phyloP scores from a whole-genome alignment of 768 basidiomycete species.

The Boletus barrowsii region DNA sequence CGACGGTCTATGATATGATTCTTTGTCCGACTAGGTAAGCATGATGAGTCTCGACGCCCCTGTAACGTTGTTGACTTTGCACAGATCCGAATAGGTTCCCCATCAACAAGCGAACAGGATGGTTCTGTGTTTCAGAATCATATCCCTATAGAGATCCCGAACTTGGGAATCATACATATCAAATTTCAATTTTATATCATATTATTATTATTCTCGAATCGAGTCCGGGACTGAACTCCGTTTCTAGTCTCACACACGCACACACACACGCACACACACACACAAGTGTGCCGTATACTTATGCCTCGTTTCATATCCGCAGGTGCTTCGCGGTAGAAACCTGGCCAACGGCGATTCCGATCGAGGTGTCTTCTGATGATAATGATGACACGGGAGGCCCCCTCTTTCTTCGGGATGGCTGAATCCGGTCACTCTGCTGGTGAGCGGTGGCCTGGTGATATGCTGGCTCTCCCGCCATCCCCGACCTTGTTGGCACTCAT shows the following conservation, averaged over 20 bases:
- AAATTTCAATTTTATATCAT: neutral
- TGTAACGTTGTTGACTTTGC: conserved; percentile 7
- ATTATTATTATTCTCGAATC: conserved; percentile 1
- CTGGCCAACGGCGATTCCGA: neutral
- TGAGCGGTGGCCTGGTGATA: neutral
- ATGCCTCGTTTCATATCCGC: conserved; percentile 7
- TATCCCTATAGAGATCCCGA: neutral
- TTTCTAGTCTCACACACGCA: neutral
- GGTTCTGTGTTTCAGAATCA: neutral
- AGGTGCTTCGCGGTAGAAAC: conserved; percentile 23
- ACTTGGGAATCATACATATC: neutral
- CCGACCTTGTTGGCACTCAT: too few species aligned
- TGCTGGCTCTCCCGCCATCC: too few species aligned
- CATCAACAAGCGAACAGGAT: neutral
- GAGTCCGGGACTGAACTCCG: conserved; percentile 8
- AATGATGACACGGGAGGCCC: too few species aligned
- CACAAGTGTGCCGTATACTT: too few species aligned
- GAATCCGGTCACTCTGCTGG: conserved; percentile 6
- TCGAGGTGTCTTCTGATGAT: neutral
- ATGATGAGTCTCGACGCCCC: neutral
- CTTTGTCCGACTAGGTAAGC: neutral
- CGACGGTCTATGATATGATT: neutral
- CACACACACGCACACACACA: too few species aligned
- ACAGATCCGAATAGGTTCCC: neutral
- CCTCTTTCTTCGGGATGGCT: too few species aligned